phyloP scores from a whole-genome alignment of 2,329 filamentous ascomycete species.

The Paecilomyces sp. region DNA sequence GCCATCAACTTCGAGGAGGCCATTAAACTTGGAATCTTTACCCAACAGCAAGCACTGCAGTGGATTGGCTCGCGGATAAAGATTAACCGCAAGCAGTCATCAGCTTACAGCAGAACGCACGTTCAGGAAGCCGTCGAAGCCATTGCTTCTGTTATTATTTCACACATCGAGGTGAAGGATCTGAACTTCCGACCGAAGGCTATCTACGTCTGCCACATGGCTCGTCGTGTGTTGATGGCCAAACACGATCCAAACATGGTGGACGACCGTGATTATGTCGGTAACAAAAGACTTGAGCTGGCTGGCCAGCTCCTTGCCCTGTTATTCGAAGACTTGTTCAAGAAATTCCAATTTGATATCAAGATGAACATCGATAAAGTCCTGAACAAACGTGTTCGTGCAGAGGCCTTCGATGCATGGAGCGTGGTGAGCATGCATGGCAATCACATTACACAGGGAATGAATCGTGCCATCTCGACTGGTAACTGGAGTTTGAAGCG shows the following conservation, averaged over 20 bases:
- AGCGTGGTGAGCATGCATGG: constrained; percentile 78
- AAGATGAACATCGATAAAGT: constrained; percentile 94
- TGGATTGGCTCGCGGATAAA: constrained; percentile 84
- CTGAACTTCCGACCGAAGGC: constrained; percentile 97
- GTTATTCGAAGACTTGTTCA: constrained; percentile 96
- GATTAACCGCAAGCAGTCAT: constrained; percentile 62
- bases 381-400: constrained; percentile 85
- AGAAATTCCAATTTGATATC: constrained; percentile 82
- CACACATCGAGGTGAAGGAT: constrained; percentile 84
- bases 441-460: constrained; percentile 80
- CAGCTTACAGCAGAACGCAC: constrained; percentile 64
- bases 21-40: constrained; percentile 74
- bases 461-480: constrained; percentile 93
- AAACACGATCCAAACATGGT: constrained; percentile 82
- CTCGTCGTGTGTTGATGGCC: constrained; percentile 89
- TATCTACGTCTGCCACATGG: constrained; percentile 95
- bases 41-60: constrained; percentile 91
- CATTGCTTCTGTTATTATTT: constrained; percentile 84
- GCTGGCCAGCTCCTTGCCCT: constrained; percentile 90
- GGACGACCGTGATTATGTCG: constrained; percentile 95
- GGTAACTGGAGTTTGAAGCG: constrained; percentile 98
- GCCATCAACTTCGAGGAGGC: constrained; percentile 92
- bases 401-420: constrained; percentile 79
- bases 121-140: constrained; percentile 90
- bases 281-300: constrained; percentile 91